These are phyloP conservation scores for Passiflora organensis DNA, from an alignment of 345 rosid species.

Conservation along the genomic window DNA sequence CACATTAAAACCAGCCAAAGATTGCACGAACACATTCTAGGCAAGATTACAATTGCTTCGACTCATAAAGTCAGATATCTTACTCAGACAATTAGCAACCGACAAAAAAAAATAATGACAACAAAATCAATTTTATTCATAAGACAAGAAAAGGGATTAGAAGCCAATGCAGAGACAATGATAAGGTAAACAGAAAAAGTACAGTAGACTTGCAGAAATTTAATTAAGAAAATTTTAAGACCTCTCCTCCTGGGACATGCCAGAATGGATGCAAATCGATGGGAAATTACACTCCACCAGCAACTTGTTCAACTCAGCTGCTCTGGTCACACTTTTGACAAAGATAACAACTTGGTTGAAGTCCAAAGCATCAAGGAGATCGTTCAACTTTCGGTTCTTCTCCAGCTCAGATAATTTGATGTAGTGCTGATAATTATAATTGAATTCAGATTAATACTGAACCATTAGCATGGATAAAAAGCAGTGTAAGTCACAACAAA, in stretches of 20 bases:
- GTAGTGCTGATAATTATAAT: conserved; percentile 62
- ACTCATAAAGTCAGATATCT: no score
- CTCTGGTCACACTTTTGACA: conserved; percentile 93
- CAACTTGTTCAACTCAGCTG: conserved; percentile 90
- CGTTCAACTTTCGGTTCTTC: conserved; percentile 95
- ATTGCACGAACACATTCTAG: no score
- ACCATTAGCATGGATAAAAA: not conserved
- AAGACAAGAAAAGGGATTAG: no score
- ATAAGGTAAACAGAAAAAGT: no score
- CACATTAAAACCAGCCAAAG: no score
- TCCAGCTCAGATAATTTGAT: conserved; percentile 92
- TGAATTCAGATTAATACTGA: not conserved
- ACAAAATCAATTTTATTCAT: no score
- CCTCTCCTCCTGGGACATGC: conserved; percentile 99
- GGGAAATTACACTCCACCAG: conserved; percentile 96
- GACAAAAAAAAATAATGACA: no score
- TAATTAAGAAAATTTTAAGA: conserved; percentile 22
- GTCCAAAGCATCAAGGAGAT: conserved; percentile 96
- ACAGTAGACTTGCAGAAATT: no score
- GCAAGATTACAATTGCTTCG: no score
- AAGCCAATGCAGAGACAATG: no score
- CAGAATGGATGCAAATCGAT: conserved; percentile 96
- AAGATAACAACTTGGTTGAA: conserved; percentile 97
- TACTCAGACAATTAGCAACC: no score
- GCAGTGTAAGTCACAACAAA: not conserved